Percentiles rank a stretch among this genome's conserved stretches.
Conservation (phyloP, 495 filamentous ascomycete genomes). For the Aspergillus campestris region DNA sequence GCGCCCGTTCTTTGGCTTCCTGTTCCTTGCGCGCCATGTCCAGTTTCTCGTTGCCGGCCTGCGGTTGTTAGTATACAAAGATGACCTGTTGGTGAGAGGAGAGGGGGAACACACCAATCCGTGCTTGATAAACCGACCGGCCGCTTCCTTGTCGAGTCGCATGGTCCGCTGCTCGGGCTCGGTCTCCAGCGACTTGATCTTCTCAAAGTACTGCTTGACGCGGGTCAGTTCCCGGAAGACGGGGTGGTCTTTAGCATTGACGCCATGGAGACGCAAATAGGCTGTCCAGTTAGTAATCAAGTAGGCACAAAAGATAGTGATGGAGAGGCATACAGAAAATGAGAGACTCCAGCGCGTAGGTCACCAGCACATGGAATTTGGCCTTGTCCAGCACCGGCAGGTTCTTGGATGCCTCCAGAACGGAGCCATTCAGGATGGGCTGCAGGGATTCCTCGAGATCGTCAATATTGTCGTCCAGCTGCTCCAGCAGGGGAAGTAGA, state of each 20-base stretch:
- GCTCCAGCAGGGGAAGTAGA: constrained; percentile 50
- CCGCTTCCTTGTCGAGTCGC: constrained; percentile 71
- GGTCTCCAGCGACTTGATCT: constrained; percentile 63
- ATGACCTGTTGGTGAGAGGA: not conserved
- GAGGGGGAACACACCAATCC: constrained; percentile 47
- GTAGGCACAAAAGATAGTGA: not conserved
- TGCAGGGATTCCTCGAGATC: constrained; percentile 63
- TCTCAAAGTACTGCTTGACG: constrained; percentile 86
- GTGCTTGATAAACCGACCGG: constrained; percentile 69
- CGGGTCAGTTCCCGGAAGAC: constrained; percentile 77
- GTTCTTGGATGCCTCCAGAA: constrained; percentile 63
- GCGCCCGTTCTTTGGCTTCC: constrained; percentile 44
- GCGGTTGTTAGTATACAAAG: constrained; percentile 1
- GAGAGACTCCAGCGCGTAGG: constrained; percentile 87
- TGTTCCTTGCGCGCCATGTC: constrained; percentile 46
- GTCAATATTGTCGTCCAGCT: constrained; percentile 68
- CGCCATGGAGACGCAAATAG: constrained; percentile 69
- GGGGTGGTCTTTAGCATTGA: constrained; percentile 73
- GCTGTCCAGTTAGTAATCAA: constrained; percentile 39
- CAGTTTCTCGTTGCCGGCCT: constrained; percentile 58
- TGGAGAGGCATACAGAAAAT: constrained; percentile 60
- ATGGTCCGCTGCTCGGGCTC: constrained; percentile 45
- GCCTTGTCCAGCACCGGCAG: constrained; percentile 89
- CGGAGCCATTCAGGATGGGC: constrained; percentile 53
- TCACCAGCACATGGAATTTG: constrained; percentile 74